Evolutionary conservation across 1,139 yeast genomes (phyloP), one percentile per base, ranked within the genome.

Genomic region (Geotrichum restrictum): DNA sequence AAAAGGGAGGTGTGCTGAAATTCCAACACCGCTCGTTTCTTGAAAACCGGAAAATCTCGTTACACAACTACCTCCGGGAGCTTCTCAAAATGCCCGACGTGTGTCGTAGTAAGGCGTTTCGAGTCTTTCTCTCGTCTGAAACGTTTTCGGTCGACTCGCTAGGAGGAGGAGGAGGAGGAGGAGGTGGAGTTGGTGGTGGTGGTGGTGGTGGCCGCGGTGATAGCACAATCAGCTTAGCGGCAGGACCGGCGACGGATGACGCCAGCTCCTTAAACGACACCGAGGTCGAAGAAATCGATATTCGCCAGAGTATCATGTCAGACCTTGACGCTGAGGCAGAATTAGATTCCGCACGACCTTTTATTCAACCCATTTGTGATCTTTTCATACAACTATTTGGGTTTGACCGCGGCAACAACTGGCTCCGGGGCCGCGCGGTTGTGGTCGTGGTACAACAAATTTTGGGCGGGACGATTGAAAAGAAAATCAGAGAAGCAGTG

Each of bases 391-490:
- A 85, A 0, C 65, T 88, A 0, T 91, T 91, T 69, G 81, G 87
- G 19, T 71, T 88, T 29, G 81, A 83, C 52, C 78, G 76, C 41
- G 76, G 86, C 1, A 82, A 81, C 52, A 68, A 69, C 55, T 89
- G 96, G 46, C 69, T 89, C 1, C 72, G 95, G 52, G 97, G 96
- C 0, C 74, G 93, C 48, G 96, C 97, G 0, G 74, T 88, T 3
- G 77, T 89, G 40, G 82, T 88, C 2, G 81, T 91, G 2, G 72
- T 89, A 42, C 97, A 89, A 66, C 96, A 88, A 66, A 68, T 91
- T 1, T 76, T 91, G 51, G 97, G 97, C 0, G 88, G 95, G 2
- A 85, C 97, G 0, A 84, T 89, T 53, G 97, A 91, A 63, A 82
- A 81, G 63, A 83, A 83, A 57, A 77, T 84, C 7, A 70, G 81